phyloP scores from a whole-genome alignment of 2,329 filamentous ascomycete genomes.

The Pseudogymnoascus sp. region DNA sequence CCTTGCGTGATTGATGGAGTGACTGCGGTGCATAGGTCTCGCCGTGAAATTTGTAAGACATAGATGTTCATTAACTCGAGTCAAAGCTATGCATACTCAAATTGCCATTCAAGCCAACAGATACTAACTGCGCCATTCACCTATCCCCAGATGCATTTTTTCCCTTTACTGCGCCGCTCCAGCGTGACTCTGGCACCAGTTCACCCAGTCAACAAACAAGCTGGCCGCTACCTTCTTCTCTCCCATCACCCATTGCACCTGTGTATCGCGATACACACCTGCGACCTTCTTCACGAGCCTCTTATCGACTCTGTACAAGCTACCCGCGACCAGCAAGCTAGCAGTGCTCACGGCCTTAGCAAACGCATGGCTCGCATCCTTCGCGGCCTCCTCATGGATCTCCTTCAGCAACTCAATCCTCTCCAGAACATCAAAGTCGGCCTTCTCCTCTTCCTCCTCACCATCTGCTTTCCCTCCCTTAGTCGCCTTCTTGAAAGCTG shows the following conservation, averaged over 20 bases:
- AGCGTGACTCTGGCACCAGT: conserved; percentile 55
- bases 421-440: conserved; percentile 25
- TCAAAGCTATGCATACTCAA: neutral
- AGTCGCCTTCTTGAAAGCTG: conserved; percentile 60
- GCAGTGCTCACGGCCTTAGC: conserved; percentile 66
- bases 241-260: conserved; percentile 49
- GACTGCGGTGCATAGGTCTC: neutral
- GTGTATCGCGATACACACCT: conserved; percentile 55
- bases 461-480: conserved; percentile 42
- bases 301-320: conserved; percentile 48
- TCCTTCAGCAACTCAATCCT: conserved; percentile 45
- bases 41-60: neutral
- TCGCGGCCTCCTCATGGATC: conserved; percentile 60
- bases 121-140: neutral
- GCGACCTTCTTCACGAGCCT: conserved; percentile 46
- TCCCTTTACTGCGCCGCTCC: neutral
- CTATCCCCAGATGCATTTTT: neutral
- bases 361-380: conserved; percentile 60
- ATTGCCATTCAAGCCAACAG: neutral
- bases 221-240: conserved; percentile 52
- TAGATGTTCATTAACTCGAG: conserved; percentile 2
- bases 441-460: conserved; percentile 30
- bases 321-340: conserved; percentile 57
- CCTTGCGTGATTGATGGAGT: neutral
- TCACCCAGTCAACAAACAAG: conserved; percentile 66